Percentiles rank a stretch among this genome's conserved stretches.
Conservation (phyloP, 2,329 filamentous ascomycete genomes). For the Tolypocladium ovalisporum region DNA sequence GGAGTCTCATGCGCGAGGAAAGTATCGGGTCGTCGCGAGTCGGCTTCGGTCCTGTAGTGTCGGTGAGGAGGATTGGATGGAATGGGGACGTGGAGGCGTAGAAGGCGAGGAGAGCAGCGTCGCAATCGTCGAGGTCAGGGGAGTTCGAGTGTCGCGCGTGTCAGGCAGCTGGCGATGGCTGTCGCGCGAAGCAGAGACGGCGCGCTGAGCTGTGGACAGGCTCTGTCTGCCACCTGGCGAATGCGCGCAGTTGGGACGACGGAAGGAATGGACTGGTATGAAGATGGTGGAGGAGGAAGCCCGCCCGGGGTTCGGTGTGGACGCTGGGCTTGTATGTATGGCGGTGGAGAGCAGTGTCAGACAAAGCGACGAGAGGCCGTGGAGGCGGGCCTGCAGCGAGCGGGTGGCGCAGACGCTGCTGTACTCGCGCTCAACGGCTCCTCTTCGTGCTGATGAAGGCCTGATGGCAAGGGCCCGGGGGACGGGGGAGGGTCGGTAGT, state of each 20-base stretch:
- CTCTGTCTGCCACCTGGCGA: slow-evolving; percentile 2
- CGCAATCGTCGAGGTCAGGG: not conserved
- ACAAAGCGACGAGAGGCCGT: slow-evolving; percentile 7
- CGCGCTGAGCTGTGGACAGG: not conserved
- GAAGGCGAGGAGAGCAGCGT: not conserved
- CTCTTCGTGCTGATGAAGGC: not conserved
- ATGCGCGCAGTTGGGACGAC: slow-evolving; percentile 8
- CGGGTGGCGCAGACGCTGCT: slow-evolving; percentile 2
- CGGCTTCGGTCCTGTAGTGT: not conserved
- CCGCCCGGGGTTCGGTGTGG: slow-evolving; percentile 4
- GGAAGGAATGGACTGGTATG: slow-evolving; percentile 20
- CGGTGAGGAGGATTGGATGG: not conserved
- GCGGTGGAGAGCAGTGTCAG: slow-evolving; percentile 3
- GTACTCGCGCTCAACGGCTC: not conserved
- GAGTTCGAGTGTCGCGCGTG: slow-evolving; percentile 1
- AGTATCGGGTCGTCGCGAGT: not conserved
- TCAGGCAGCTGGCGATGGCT: not conserved
- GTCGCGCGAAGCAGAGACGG: slow-evolving; percentile 6
- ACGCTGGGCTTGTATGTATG: slow-evolving; percentile 10
- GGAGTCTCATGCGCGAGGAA: not conserved
- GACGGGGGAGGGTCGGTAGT: not conserved
- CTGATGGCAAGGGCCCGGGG: not conserved
- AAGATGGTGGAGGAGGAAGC: slow-evolving; percentile 13
- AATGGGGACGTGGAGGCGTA: not conserved
- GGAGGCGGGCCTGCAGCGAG: slow-evolving; percentile 2